Evolutionary conservation across 805 yeast species (phyloP).

Genomic region (Cyberlindnera mississippiensis): DNA sequence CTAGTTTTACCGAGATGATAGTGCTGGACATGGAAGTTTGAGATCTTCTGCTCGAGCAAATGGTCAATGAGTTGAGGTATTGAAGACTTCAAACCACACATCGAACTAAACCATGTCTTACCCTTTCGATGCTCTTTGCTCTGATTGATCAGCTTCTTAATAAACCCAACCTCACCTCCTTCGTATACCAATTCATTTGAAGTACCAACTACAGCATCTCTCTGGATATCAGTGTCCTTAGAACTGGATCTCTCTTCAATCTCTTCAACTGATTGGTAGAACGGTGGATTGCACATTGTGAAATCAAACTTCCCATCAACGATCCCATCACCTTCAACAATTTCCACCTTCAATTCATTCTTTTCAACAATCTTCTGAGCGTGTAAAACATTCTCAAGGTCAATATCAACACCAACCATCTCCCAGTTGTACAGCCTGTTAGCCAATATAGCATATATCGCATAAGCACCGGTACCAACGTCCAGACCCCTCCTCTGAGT

Average conservation of each 20-base stretch:
- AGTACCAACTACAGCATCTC: conserved; percentile 31
- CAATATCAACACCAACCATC: conserved; percentile 42
- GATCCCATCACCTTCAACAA: conserved; percentile 18
- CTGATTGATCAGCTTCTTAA: conserved; percentile 32
- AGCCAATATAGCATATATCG: conserved; percentile 43
- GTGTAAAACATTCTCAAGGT: conserved; percentile 28
- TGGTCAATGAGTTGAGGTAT: conserved; percentile 7
- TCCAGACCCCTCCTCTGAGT: conserved; percentile 33
- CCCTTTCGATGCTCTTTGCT: conserved; percentile 22
- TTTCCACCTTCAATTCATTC: conserved; percentile 26
- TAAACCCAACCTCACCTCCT: conserved; percentile 46
- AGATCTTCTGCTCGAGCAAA: conserved; percentile 1
- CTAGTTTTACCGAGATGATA: conserved; percentile 23
- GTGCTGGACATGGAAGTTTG: conserved; percentile 18
- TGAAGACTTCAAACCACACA: conserved; percentile 31
- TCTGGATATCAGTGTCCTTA: conserved; percentile 28
- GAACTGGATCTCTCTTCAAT: conserved; percentile 19
- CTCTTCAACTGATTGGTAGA: conserved; percentile 37
- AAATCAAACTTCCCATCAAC: conserved; percentile 23
- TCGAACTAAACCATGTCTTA: conserved; percentile 37
- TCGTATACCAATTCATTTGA: conserved; percentile 36
- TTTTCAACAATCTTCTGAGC: conserved; percentile 28
- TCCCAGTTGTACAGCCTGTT: conserved; percentile 23
- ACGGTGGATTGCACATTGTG: conserved; percentile 53
- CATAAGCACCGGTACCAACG: conserved; percentile 47